Percentiles rank a stretch among this genome's conserved stretches.
phyloP scores from a whole-genome alignment of 108 stramenopile genomes.

The Stephanodiscus triporus region DNA sequence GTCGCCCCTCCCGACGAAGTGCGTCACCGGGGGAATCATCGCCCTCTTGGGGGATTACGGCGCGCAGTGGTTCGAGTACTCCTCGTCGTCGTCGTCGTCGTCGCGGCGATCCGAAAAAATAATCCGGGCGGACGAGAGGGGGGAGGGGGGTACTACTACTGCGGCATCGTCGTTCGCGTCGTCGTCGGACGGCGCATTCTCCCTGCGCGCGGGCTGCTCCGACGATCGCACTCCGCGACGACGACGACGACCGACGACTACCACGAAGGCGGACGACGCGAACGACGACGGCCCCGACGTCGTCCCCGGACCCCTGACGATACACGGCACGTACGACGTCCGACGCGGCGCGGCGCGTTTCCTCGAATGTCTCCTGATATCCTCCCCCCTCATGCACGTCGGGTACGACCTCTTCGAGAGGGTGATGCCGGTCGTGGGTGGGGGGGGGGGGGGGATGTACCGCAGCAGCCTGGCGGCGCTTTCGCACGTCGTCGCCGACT shows the following conservation, averaged over 20 bases:
- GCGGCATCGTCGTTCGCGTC: not conserved
- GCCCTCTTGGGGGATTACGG: constrained; percentile 55
- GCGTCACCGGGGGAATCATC: constrained; percentile 60
- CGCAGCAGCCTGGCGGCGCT: constrained; percentile 50
- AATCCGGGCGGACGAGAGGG: not conserved
- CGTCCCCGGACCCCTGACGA: constrained; percentile 5
- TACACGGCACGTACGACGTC: constrained; percentile 44
- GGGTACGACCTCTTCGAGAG: constrained; percentile 69
- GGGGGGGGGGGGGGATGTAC: constrained; percentile 12
- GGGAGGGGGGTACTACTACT: not conserved
- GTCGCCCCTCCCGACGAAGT: constrained; percentile 63
- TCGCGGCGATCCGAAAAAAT: not conserved
- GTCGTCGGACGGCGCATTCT: not conserved
- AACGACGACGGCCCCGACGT: not conserved
- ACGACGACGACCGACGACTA: too few relatives aligned
- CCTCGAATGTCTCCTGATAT: constrained; percentile 62
- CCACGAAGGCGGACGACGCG: too few relatives aligned
- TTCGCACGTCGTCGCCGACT: constrained; percentile 64
- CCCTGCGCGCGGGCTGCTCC: constrained; percentile 3
- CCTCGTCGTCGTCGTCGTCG: not conserved
- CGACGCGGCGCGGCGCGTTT: constrained; percentile 60
- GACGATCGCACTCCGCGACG: not conserved
- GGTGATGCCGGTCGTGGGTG: constrained; percentile 40
- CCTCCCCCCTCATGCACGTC: constrained; percentile 76
- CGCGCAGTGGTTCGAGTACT: constrained; percentile 61